A percentile compares a stretch with the other conserved stretches of the same genome.
phyloP scores from a whole-genome alignment of 1,139 yeast species.

The Taphrina populina region DNA sequence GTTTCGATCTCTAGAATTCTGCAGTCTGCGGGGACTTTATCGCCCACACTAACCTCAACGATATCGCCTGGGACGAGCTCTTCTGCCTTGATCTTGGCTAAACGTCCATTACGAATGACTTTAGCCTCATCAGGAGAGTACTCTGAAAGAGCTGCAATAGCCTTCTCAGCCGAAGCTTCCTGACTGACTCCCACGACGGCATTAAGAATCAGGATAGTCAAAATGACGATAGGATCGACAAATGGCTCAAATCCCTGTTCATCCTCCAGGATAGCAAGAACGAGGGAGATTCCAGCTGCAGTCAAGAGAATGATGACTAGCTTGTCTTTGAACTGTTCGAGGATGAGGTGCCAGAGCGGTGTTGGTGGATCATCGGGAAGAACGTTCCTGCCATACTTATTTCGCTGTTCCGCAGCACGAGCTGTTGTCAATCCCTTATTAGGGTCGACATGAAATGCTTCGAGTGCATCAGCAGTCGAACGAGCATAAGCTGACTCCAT shows the following conservation, averaged over 20 bases:
- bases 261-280: constrained; percentile 45
- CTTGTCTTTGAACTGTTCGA: constrained; percentile 48
- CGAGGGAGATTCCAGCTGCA: constrained; percentile 48
- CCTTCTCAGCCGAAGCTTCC: constrained; percentile 49
- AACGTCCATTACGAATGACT: constrained; percentile 47
- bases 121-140: constrained; percentile 48
- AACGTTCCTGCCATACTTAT: constrained; percentile 42
- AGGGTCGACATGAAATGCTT: constrained; percentile 40
- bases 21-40: constrained; percentile 52
- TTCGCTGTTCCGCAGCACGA: constrained; percentile 40
- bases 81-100: constrained; percentile 48
- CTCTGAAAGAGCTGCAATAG: constrained; percentile 48
- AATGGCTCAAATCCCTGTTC: constrained; percentile 46
- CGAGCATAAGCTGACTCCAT: constrained; percentile 42
- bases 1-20: constrained; percentile 45
- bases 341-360: constrained; percentile 45
- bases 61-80: constrained; percentile 55
- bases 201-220: constrained; percentile 47
- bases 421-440: constrained; percentile 40
- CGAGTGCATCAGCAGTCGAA: constrained; percentile 41
- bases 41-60: constrained; percentile 51
- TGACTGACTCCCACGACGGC: constrained; percentile 51
- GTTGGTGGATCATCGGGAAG: constrained; percentile 46
- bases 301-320: constrained; percentile 47
- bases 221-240: constrained; percentile 48